These are phyloP conservation scores for Furculomyces boomerangus DNA, from an alignment of 371 early-diverging fungal species.

Conservation along the genomic window DNA sequence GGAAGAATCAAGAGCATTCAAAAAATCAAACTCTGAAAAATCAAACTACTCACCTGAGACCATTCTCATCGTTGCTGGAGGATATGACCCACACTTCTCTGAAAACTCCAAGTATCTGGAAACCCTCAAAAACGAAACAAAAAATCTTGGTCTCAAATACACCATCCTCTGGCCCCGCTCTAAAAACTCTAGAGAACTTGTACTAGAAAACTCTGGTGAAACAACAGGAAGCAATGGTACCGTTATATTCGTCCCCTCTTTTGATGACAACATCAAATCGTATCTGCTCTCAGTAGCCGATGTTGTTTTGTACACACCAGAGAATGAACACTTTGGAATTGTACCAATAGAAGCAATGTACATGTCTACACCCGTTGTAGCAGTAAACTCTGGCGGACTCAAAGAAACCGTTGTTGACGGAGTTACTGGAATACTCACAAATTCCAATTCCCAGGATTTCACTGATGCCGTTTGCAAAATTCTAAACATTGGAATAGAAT, in stretches of 20 bases:
- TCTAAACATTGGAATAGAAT: constrained; percentile 8
- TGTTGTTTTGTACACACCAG: constrained; percentile 77
- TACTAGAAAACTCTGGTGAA: constrained; percentile 3
- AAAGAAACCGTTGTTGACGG: constrained; percentile 52
- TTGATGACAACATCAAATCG: constrained; percentile 60
- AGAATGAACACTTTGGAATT: constrained; percentile 89
- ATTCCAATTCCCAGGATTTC: constrained; percentile 39
- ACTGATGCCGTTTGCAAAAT: constrained; percentile 35
- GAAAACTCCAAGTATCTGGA: constrained; percentile 74
- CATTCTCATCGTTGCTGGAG: constrained; percentile 67
- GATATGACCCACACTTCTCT: constrained; percentile 62
- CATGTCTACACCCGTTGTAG: constrained; percentile 66
- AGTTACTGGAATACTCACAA: constrained; percentile 57
- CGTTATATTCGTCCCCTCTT: constrained; percentile 75
- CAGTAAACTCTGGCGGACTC: constrained; percentile 75
- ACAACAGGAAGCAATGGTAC: constrained; percentile 27
- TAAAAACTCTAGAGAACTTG: neutral
- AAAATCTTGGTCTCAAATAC: constrained; percentile 17
- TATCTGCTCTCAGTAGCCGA: constrained; percentile 41
- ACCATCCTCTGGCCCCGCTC: constrained; percentile 10
- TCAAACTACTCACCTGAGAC: constrained; percentile 8
- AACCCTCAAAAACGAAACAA: constrained; percentile 45
- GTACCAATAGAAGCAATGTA: constrained; percentile 95
- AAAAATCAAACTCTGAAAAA: constrained; percentile 5
- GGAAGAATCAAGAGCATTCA: neutral